phyloP scores from a whole-genome alignment of 176 grass and related monocot genomes.

The Aegilops sharonensis region DNA sequence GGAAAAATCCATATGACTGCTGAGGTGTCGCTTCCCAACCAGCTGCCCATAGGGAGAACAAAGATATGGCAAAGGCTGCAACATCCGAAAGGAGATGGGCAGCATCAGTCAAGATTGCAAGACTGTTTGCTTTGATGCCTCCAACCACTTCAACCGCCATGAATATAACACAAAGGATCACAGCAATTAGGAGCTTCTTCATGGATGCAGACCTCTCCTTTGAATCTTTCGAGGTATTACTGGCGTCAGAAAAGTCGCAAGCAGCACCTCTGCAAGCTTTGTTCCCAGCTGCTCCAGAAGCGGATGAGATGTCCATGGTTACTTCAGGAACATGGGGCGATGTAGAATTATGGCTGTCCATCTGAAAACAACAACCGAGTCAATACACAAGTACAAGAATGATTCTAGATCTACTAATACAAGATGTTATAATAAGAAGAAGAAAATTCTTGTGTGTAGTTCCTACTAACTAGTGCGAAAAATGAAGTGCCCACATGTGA shows the following conservation, averaged over 20 bases:
- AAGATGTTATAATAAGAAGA: not conserved
- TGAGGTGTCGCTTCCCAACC: conserved; percentile 97
- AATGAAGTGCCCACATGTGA: not conserved
- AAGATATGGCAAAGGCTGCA: conserved; percentile 90
- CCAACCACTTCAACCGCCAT: conserved; percentile 93
- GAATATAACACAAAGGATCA: conserved; percentile 84
- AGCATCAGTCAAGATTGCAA: conserved; percentile 94
- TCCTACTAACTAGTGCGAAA: not conserved
- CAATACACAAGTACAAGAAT: conserved; percentile 6
- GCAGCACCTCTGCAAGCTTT: conserved; percentile 68
- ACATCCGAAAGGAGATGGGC: conserved; percentile 98
- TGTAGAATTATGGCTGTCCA: conserved; percentile 50
- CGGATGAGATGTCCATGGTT: conserved; percentile 55
- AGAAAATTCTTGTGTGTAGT: not conserved
- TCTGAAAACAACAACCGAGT: conserved; percentile 52
- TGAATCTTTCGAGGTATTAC: conserved; percentile 55
- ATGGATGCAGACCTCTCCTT: conserved; percentile 76
- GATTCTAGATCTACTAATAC: not conserved
- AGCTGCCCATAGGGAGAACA: conserved; percentile 93
- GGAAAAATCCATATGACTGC: conserved; percentile 94
- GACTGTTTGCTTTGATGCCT: conserved; percentile 95
- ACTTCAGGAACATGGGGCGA: conserved; percentile 55
- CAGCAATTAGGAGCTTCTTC: conserved; percentile 77
- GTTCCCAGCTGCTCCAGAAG: conserved; percentile 46
- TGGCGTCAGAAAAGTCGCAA: conserved; percentile 69